Percentiles rank a stretch among this genome's conserved stretches.
Evolutionary conservation across 2,329 filamentous ascomycete species (phyloP).

Genomic region (Colletotrichum noveboracense): DNA sequence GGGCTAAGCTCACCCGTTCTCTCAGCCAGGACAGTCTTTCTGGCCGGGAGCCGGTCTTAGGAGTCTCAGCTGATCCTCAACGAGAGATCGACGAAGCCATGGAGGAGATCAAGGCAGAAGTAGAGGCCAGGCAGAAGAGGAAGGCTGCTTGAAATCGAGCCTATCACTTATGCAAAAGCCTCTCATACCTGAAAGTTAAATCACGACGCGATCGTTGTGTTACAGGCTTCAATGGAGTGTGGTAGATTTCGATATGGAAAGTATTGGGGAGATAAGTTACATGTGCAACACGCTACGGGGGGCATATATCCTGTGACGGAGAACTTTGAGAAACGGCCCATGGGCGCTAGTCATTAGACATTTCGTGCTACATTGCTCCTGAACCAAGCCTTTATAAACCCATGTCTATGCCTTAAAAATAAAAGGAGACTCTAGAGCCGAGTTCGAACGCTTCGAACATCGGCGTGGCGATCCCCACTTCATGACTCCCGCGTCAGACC

Average conservation of each 20-base stretch:
- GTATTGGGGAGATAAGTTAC: neutral
- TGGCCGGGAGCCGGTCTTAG: conserved; percentile 69
- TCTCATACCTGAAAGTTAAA: neutral
- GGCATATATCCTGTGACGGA: neutral
- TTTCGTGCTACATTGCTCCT: neutral
- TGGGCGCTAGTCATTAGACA: conserved; percentile 1
- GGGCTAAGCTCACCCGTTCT: conserved; percentile 51
- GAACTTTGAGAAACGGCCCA: neutral
- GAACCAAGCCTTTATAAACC: neutral
- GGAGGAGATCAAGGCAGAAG: conserved; percentile 74
- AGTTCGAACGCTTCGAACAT: neutral
- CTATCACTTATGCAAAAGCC: neutral
- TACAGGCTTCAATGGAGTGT: neutral
- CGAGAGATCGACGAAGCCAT: conserved; percentile 80
- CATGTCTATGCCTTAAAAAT: neutral
- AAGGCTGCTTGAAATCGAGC: conserved; percentile 8
- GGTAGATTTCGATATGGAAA: neutral
- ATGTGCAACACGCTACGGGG: neutral
- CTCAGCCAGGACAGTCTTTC: conserved; percentile 63
- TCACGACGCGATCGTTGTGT: neutral
- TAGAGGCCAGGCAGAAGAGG: conserved; percentile 53
- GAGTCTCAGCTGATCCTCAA: conserved; percentile 78
- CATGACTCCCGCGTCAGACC: neutral
- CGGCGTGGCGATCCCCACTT: neutral
- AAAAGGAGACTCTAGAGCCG: neutral